Base-by-base conservation (phyloP, 805 yeast genomes). In the Ogataea glucozyma region DNA sequence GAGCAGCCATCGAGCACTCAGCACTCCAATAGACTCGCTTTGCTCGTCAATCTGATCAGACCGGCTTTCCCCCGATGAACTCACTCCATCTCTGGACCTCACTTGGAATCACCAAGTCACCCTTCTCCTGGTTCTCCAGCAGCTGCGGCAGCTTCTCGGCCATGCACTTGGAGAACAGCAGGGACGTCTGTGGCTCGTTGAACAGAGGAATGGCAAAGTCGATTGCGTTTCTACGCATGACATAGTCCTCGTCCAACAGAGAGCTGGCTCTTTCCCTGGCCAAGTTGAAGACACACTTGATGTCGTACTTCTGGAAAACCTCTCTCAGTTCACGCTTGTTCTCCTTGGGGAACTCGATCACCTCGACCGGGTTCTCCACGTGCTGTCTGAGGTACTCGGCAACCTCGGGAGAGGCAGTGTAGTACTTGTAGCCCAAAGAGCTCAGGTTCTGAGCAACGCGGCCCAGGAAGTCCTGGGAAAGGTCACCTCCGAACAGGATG, bases 201-300 rank as follows among this genome's bases (percentile, higher is more conserved):
- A 93, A 91, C 62, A 93, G 74, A 31, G 99, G 97, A 60, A 91
- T 84, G 47, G 87, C 98, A 65, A 93, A 93, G 67, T 93, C 99
- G 70, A 93, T 95, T 36, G 99, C 98, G 66, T 93, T 93, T 74
- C 99, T 85, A 75, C 99, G 85, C 99, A 93, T 93, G 45, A 91
- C 83, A 67, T 93, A 93, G 69, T 93, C 97, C 67, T 85, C 84
- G 61, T 93, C 97, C 51, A 79, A 67, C 51, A 88, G 75, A 51
- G 77, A 71, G 58, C 87, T 95, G 32, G 98, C 99, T 64, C 97
- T 81, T 31, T 87, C 85, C 56, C 75, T 75, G 41, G 99, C 97
- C 60, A 93, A 77, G 71, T 93, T 93, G 78, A 91, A 83, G 13
- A 93, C 99, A 50, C 89, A 83, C 51, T 82, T 76, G 63, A 93